Base-by-base conservation (phyloP, 2,329 filamentous ascomycete species). In the Sporothrix dimorphospora region DNA sequence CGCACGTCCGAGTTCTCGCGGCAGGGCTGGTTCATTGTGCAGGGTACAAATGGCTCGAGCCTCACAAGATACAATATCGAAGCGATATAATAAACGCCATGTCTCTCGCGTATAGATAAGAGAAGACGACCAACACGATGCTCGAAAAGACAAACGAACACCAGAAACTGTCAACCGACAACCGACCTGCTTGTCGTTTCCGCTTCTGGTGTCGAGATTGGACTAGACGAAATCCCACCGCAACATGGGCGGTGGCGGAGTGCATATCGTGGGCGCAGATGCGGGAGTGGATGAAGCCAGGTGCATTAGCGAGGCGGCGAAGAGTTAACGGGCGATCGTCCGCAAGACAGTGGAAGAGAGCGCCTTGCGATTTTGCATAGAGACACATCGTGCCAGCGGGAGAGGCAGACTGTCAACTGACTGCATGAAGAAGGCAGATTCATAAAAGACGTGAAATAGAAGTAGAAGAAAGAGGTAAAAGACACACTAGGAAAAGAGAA, bases 171-270 rank as follows among this genome's bases (percentile, higher is more conserved):
- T n/a, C n/a, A n/a, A 51, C 49, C 21, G n/a, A 19, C 9, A 14
- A 47, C 45, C 19, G 45, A 47, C 19, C 4, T 47, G 45, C 45
- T 47, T 47, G 45, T 14, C 45, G 45, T 47, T 47, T 47, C 14
- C 45, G 45, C 12, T 47, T 4, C 8, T 24, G 9, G 49, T 12
- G 3, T 24, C 49, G 21, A 53, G 16, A 6, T 34, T 34, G 53
- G 53, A 34, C 12, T 27, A 59, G 55, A 53, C 7, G 8, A 21
- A n/a, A n/a, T 34, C 30, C 55, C 6, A 59, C 30, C 27, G 6
- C 27, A 59, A 59, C 27, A 7, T 59, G 27, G 30, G 27, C 55
- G 30, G 55, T 59, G 55, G 55, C 55, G 55, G 30, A 59, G 55
- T 38, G 30, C 27, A 34, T 38, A 34, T 38, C 19, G 55, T 38